A percentile compares a stretch with the other conserved stretches of the same genome.
Evolutionary conservation across 495 filamentous ascomycete species (phyloP).

Genomic region (Podospora pseudoanserina): DNA sequence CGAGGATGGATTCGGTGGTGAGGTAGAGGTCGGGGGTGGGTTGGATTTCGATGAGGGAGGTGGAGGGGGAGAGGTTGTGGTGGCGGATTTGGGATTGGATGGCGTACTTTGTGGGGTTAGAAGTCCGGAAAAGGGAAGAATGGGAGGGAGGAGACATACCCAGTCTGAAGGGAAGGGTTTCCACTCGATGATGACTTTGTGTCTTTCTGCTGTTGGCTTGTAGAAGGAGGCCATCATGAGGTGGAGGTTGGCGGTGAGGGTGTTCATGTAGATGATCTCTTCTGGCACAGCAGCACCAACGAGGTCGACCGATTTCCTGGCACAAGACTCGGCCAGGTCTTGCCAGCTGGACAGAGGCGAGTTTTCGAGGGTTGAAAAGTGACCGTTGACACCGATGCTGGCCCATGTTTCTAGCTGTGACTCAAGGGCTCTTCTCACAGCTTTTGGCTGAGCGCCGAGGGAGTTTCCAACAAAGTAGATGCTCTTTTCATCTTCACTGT

Average conservation of each 20-base stretch:
- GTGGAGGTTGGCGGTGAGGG: slow-evolving; percentile 85
- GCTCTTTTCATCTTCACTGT: slow-evolving; percentile 40
- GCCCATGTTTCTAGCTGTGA: slow-evolving; percentile 81
- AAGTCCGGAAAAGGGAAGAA: neutral
- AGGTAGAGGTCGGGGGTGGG: slow-evolving; percentile 48
- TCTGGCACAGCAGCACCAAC: slow-evolving; percentile 65
- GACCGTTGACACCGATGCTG: slow-evolving; percentile 80
- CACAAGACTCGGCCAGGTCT: slow-evolving; percentile 68
- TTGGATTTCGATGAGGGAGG: slow-evolving; percentile 70
- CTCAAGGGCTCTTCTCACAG: slow-evolving; percentile 61
- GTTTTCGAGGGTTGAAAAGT: slow-evolving; percentile 72
- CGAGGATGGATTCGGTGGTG: slow-evolving; percentile 65
- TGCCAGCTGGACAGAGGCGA: slow-evolving; percentile 71
- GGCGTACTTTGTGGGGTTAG: slow-evolving; percentile 58
- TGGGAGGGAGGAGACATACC: slow-evolving; percentile 32
- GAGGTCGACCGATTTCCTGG: slow-evolving; percentile 67
- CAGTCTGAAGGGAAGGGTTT: slow-evolving; percentile 93
- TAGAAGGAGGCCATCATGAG: slow-evolving; percentile 89
- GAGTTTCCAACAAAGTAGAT: slow-evolving; percentile 95
- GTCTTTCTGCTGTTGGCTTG: slow-evolving; percentile 60
- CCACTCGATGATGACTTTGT: slow-evolving; percentile 85
- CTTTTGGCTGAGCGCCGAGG: slow-evolving; percentile 76
- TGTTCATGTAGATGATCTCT: slow-evolving; percentile 89
- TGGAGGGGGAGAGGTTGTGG: slow-evolving; percentile 61
- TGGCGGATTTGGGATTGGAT: slow-evolving; percentile 76